Evolutionary conservation across 2,329 filamentous ascomycete genomes (phyloP).

Genomic region (Colletotrichum higginsianum): DNA sequence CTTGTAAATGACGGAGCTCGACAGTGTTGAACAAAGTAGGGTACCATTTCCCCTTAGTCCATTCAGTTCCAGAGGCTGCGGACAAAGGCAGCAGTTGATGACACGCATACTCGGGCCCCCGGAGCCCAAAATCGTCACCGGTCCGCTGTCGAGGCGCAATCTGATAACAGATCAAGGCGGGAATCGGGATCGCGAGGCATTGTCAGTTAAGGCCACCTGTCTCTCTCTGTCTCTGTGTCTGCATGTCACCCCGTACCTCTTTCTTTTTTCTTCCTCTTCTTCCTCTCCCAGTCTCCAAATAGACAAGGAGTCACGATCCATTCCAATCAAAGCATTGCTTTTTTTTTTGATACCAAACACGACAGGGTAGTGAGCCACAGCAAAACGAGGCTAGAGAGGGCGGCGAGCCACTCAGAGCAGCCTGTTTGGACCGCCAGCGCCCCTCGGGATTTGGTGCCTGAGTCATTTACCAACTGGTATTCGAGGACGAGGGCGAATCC

Average conservation of each 20-base stretch:
- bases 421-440: slow-evolving; percentile 15
- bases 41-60: neutral
- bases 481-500: neutral
- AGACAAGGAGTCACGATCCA: slow-evolving; percentile 28
- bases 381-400: slow-evolving; percentile 30
- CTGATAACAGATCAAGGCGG: slow-evolving; percentile 17
- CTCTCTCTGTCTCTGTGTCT: neutral
- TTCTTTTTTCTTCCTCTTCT: neutral
- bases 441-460: slow-evolving; percentile 33
- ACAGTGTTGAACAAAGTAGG: neutral
- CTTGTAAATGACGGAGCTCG: neutral
- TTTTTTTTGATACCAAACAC: slow-evolving; percentile 24
- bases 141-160: slow-evolving; percentile 15
- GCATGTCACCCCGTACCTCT: neutral
- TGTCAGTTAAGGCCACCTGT: slow-evolving; percentile 14
- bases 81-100: neutral
- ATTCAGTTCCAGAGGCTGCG: neutral
- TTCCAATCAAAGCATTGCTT: slow-evolving; percentile 23
- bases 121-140: slow-evolving; percentile 17
- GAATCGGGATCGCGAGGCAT: slow-evolving; percentile 1
- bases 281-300: neutral
- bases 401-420: slow-evolving; percentile 36
- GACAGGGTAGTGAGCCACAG: slow-evolving; percentile 37
- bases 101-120: slow-evolving; percentile 17
- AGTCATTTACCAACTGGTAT: slow-evolving; percentile 26